Evolutionary conservation across 202 grass and related monocot genomes (phyloP).

Genomic region (Saccharum hybrid): DNA sequence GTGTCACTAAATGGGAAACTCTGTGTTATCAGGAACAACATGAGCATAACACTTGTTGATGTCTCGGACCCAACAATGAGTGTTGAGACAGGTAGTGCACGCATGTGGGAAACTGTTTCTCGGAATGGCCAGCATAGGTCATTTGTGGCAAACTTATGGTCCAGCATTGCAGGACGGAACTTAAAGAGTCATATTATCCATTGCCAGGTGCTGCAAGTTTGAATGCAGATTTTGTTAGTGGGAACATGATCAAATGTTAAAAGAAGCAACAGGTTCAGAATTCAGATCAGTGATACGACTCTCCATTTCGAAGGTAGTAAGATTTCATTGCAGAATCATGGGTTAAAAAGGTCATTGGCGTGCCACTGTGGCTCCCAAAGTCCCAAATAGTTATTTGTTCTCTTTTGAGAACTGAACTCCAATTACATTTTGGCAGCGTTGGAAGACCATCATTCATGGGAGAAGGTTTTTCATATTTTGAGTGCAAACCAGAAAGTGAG

Average conservation of each 20-base stretch:
- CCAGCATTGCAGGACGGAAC: conserved; percentile 67
- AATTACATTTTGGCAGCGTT: conserved; percentile 27
- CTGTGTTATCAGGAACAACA: conserved; percentile 73
- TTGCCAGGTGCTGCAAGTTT: conserved; percentile 78
- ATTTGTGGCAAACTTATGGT: conserved; percentile 75
- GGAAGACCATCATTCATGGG: neutral
- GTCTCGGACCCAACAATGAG: conserved; percentile 51
- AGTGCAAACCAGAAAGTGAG: conserved; percentile 5
- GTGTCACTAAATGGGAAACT: conserved; percentile 79
- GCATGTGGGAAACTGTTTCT: conserved; percentile 68
- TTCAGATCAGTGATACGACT: neutral
- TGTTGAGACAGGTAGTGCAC: conserved; percentile 58
- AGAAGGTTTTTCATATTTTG: conserved; percentile 6
- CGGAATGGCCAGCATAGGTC: conserved; percentile 57
- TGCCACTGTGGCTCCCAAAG: neutral
- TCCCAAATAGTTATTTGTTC: conserved; percentile 18
- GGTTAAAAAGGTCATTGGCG: conserved; percentile 18
- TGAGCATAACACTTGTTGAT: conserved; percentile 76
- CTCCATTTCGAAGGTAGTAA: conserved; percentile 17
- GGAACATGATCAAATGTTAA: neutral
- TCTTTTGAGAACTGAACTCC: conserved; percentile 22
- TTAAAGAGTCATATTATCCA: conserved; percentile 83
- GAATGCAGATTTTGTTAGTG: conserved; percentile 14
- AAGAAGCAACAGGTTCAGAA: neutral
- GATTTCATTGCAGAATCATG: neutral